Evolutionary conservation across 2,329 filamentous ascomycete species (phyloP), one percentile per base, ranked within the genome.

Genomic region (Aspergillus niger): DNA sequence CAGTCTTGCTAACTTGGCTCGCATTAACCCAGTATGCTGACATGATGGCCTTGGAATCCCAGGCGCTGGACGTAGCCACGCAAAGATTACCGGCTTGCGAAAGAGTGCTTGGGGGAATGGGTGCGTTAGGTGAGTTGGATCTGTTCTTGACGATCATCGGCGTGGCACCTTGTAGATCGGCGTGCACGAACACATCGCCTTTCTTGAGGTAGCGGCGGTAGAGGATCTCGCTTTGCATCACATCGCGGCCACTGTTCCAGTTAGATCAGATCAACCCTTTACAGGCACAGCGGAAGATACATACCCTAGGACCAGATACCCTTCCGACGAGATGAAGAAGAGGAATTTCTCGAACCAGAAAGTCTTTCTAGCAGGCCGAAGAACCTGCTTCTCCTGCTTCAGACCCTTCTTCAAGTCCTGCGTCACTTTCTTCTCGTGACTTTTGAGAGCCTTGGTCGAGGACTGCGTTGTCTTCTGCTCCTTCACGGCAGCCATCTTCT

Each of bases 281-380:
- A 55, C 15, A 49, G 24, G 1, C 15, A 11, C 13, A 8, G 32
- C 4, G 4, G 5, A 36, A 36, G 5, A 41, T n/a, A 71, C 73
- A 48, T 71, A 78, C 76, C 88, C 94, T 15, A 99, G 83, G 0
- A 98, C 91, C 5, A 99, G 83, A 73, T 98, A 97, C 4, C 94
- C 93, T 71, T 99, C 95, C 0, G 92, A 96, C 0, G 93, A 97
- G 67, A 98, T 86, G 78, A 99, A 99, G 84, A 92, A 98, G 28
- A 88, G 82, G 70, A 97, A 99, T 76, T 99, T 99, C 71, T 99
- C 95, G 67, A 97, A 99, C 95, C 95, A 99, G 69, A 93, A 85
- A 66, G 89, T 89, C 70, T 88, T 90, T 58, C 95, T 86, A 8
- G 97, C 89, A 0, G 90, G 92, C 49, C 93, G 88, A 8, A 98